These are phyloP conservation scores for Hypomontagnella monticulosa DNA, from an alignment of 495 filamentous ascomycete species.

Conservation along the genomic window DNA sequence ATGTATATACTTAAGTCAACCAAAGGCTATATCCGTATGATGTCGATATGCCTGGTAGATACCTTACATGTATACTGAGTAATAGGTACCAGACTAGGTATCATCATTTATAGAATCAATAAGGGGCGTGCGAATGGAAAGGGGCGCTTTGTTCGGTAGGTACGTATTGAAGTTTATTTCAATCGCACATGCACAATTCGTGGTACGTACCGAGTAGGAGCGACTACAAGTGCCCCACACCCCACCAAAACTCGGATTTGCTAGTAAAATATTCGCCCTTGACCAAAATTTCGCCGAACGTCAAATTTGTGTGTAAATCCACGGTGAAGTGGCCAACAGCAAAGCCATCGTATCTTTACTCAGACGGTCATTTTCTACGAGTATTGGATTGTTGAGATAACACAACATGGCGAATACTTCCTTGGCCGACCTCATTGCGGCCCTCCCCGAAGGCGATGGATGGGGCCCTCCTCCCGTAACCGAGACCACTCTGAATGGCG, in stretches of 20 bases:
- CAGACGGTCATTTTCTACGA: not conserved
- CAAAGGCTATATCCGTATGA: no score
- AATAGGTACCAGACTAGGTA: no score
- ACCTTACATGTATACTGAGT: no score
- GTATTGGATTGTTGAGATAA: slow-evolving; percentile 2
- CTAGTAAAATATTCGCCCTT: slow-evolving; percentile 27
- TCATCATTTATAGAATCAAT: no score
- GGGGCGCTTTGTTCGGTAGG: not conserved
- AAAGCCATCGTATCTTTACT: not conserved
- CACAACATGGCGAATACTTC: slow-evolving; percentile 43
- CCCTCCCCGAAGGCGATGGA: slow-evolving; percentile 69
- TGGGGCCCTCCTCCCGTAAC: slow-evolving; percentile 87
- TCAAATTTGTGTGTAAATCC: not conserved
- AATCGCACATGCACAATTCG: not conserved
- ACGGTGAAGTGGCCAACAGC: slow-evolving; percentile 1
- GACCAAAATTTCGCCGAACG: slow-evolving; percentile 31
- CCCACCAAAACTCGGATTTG: slow-evolving; percentile 1
- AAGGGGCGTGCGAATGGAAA: not conserved
- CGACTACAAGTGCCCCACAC: no score
- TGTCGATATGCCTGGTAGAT: no score
- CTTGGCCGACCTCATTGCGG: slow-evolving; percentile 65
- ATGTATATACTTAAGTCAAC: not conserved
- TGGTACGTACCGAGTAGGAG: slow-evolving; percentile 9
- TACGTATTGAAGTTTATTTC: not conserved
- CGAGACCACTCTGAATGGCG: slow-evolving; percentile 89